Evolutionary conservation across 495 filamentous ascomycete species (phyloP), one percentile per base, ranked within the genome.

Genomic region (Talaromyces trachyspermus): DNA sequence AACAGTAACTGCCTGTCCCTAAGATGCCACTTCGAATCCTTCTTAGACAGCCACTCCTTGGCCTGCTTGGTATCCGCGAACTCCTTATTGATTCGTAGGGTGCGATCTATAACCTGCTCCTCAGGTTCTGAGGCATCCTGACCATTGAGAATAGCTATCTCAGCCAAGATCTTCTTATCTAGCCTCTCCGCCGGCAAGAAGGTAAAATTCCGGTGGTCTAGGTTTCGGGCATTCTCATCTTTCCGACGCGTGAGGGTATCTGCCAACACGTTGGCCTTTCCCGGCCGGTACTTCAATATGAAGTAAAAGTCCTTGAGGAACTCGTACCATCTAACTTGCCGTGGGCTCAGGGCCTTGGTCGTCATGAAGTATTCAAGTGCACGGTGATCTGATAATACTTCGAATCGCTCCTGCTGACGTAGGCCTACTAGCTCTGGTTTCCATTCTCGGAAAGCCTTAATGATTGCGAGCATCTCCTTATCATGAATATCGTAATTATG

Each of bases 401-500:
- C 41, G 11, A 27, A 27, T 11, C 25, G 5, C 5, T 27, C 25
- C 25, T 27, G 5, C 5, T 11, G 25, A 5, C 11, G 25, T 11
- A 27, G 25, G n/a, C n/a, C n/a, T n/a, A n/a, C n/a, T 2, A 62
- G 50, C 15, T 57, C 23, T 14, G 37, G 38, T 17, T 43, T 4
- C 65, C 50, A 69, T 32, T 63, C 49, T 14, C 57, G 17, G 14
- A 69, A 53, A 30, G 41, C 52, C 22, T 14, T 19, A 10, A 57
- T 49, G 24, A 55, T 58, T 4, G 43, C 54, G 10, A 63, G 12
- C 2, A 61, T 35, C 32, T 56, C 51, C 20, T 63, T 57, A 41
- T 67, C 35, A 40, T 64, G 48, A n/a, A 60, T 66, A 32, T 60
- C 19, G 32, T 65, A 69, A 10, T 60, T 59, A 2, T 7, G 42